A percentile compares a stretch with the other conserved stretches of the same genome.
These are phyloP conservation scores for Erucastrum elatum DNA, from an alignment of 345 rosid genomes.

Conservation along the genomic window DNA sequence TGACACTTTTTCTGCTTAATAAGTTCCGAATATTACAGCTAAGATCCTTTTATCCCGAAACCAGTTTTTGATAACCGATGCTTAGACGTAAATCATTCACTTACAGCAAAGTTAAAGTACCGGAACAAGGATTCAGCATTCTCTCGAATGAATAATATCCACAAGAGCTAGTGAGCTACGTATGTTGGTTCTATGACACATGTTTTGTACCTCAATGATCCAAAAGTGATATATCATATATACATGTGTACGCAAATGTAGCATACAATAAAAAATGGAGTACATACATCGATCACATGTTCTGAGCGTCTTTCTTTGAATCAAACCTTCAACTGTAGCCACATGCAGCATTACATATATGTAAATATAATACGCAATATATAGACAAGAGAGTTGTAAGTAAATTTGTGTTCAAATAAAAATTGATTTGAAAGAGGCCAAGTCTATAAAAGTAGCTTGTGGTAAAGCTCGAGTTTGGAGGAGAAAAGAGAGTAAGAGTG, in stretches of 20 bases:
- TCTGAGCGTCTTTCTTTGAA: conserved; percentile 19
- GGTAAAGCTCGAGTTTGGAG: conserved; percentile 31
- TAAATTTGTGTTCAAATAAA: conserved; percentile 17
- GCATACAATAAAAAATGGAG: not conserved
- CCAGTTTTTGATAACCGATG: not conserved
- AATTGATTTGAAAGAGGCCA: conserved; percentile 11
- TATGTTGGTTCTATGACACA: not conserved
- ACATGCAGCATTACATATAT: conserved; percentile 12
- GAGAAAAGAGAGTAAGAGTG: conserved; percentile 13
- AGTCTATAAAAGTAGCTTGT: conserved; percentile 21
- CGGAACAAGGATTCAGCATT: not conserved
- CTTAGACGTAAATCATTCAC: not conserved
- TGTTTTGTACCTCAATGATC: not conserved
- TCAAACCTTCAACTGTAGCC: conserved; percentile 10
- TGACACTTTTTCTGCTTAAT: not conserved
- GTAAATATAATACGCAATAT: not conserved
- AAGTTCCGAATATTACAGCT: not conserved
- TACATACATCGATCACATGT: conserved; percentile 10
- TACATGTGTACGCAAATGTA: not conserved
- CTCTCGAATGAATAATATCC: not conserved
- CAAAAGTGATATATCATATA: not conserved
- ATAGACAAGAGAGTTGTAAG: conserved; percentile 12
- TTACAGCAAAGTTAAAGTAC: not conserved
- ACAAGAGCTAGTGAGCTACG: conserved; percentile 4
- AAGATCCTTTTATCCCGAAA: not conserved